Evolutionary conservation across 2,329 filamentous ascomycete species (phyloP), one percentile per base, ranked within the genome.

Genomic region (Talaromyces sp.): DNA sequence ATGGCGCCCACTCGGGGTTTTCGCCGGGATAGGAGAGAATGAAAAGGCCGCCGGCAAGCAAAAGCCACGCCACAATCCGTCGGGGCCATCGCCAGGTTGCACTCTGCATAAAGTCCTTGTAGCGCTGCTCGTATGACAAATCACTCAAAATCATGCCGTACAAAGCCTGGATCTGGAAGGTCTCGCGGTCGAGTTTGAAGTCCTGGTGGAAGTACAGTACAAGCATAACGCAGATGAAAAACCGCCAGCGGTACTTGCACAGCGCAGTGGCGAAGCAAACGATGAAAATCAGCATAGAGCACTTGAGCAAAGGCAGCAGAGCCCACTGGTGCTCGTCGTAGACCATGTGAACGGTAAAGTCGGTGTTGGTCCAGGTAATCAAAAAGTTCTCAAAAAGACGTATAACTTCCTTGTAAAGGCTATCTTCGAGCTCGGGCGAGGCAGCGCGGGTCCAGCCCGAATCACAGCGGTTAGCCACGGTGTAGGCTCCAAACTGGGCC

Each of bases 261-360:
- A 70, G 72, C 68, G 73, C 71, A 0, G 71, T 73, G 5, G 80
- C 80, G 19, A 77, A 75, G 27, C 82, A 71, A 29, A 79, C 67
- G 6, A 81, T 73, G 63, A 81, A 83, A 38, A 82, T 78, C 63
- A 80, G 73, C 74, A 83, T 82, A 0, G 80, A 80, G 11, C 79
- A 79, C 60, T 79, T 71, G 5, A 83, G 68, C 54, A 83, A 69
- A 13, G 79, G 80, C 29, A 81, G 69, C 66, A 83, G 75, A 3
- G 81, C 80, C 82, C 82, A 84, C 65, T 84, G 82, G 62, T 84
- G 81, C 59, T 82, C 77, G 65, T 84, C 82, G 58, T 81, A 83
- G 9, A 77, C 73, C 70, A 81, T 82, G 59, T 81, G 82, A 7
- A 77, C 72, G 67, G 80, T 82, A 65, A 78, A 78, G 1, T 77